Percentiles rank a stretch among this genome's conserved stretches.
These are phyloP conservation scores for Penicillium dipodomyicola DNA, from an alignment of 495 filamentous ascomycete species.

Conservation along the genomic window DNA sequence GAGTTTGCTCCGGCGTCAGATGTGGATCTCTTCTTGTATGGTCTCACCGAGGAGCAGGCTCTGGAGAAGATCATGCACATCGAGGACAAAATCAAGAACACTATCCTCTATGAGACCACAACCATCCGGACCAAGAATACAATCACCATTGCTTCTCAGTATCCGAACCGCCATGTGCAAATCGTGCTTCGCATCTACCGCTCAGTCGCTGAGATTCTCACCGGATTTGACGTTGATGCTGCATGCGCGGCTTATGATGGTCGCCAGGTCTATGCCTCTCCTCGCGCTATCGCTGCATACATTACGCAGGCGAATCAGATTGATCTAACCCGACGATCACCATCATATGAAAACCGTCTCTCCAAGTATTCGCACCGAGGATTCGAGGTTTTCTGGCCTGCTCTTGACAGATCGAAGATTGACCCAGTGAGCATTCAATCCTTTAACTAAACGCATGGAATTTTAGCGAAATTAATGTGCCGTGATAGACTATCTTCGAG, in stretches of 20 bases:
- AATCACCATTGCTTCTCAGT: slow-evolving; percentile 78
- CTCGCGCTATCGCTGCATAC: slow-evolving; percentile 68
- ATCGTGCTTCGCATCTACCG: slow-evolving; percentile 84
- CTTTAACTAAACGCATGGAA: too few relatives aligned
- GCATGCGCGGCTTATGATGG: slow-evolving; percentile 78
- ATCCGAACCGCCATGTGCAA: slow-evolving; percentile 76
- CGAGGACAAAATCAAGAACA: slow-evolving; percentile 64
- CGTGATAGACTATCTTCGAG: slow-evolving; percentile 69
- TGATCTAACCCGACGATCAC: slow-evolving; percentile 73
- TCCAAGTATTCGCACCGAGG: slow-evolving; percentile 82
- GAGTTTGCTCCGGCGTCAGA: slow-evolving; percentile 77
- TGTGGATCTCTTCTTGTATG: slow-evolving; percentile 81
- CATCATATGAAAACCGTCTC: slow-evolving; percentile 83
- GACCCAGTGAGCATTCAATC: slow-evolving; percentile 52
- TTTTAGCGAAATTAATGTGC: slow-evolving; percentile 1
- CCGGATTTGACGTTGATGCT: slow-evolving; percentile 83
- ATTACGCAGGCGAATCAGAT: slow-evolving; percentile 78
- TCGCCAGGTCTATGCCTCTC: slow-evolving; percentile 67
- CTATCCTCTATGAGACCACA: slow-evolving; percentile 72
- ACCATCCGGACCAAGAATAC: slow-evolving; percentile 78
- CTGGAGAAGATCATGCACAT: slow-evolving; percentile 80
- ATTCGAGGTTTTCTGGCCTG: slow-evolving; percentile 77
- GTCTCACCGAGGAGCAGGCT: slow-evolving; percentile 66
- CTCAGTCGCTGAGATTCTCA: slow-evolving; percentile 74
- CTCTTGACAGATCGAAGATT: slow-evolving; percentile 66